Evolutionary conservation across 2,329 filamentous ascomycete genomes (phyloP), one percentile per base, ranked within the genome.

Genomic region (Fusarium pseudocircinatum): DNA sequence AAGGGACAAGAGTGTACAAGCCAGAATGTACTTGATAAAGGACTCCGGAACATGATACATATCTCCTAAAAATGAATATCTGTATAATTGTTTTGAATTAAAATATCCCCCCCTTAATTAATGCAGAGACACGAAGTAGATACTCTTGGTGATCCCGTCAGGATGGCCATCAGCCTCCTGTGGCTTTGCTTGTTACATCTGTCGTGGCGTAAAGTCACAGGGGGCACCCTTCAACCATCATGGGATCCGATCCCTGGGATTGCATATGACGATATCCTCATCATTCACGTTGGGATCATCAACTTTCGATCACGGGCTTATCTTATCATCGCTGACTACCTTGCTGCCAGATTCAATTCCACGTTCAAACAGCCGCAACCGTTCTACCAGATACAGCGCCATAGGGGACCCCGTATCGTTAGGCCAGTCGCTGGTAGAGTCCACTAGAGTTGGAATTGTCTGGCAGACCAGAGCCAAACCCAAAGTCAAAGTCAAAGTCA

Each of bases 371-470:
- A 26, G 26, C 15, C 28, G 36, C 40, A n/a, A 49, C 39, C 50
- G 36, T 26, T 32, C 40, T 30, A 43, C 46, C 26, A 22, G 32
- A 34, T 30, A 22, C 50, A 63, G 57, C 49, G 62, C 69, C 57
- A 74, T 74, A 76, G 69, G 60, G 50, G 53, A 60, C 49, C 49
- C 62, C 57, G 70, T 50, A 74, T 63, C 26, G 32, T 69, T 66
- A 59, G 65, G 57, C 56, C 60, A 58, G 60, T 44, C 32, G 58
- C 67, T 58, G 67, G 62, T 56, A 63, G 60, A 63, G 56, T 64
- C 67, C 69, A 69, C 71, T 76, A 70, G 71, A 77, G 58, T 53
- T 78, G 72, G 75, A 65, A 75, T 65, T 60, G 53, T 52, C 52
- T 63, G 62, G 49, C 63, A 70, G 61, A 70, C 56, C 44, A 57